Base-by-base conservation (phyloP, 805 yeast species). In the Blastobotrys peoriensis region DNA sequence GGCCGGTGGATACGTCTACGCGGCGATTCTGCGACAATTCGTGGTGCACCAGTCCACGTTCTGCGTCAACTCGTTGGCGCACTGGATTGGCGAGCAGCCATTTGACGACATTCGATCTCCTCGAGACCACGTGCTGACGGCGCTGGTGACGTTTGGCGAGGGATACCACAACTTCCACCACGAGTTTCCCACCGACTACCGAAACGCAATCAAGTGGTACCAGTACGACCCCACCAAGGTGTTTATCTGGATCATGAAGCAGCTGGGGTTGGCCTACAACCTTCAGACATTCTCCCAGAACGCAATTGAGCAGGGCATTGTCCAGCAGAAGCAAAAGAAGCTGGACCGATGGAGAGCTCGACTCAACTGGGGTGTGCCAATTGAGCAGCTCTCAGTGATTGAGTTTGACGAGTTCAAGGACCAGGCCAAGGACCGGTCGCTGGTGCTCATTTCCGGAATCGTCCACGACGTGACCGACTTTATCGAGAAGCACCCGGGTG, bases 381-480 rank as follows among this genome's bases (percentile, higher is more conserved):
- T 91, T 43, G 91, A 88, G 52, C 82, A 81, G 61, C 70, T 89
- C 13, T 97, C 98, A 0, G 74, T 81, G 22, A 62, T 78, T 51
- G 75, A 78, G 45, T 72, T 72, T 38, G 77, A 73, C 40, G 79
- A 75, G 50, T 78, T 76, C 63, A 64, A 61, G 51, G 71, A 63
- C 40, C 71, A 71, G 50, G 61, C 77, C 64, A 65, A 76, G 66
- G 62, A 69, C 59, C 62, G 79, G 38, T 80, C 83, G 23, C 74
- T 87, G 51, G 86, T 87, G 22, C 86, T 87, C 10, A 86, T 89
- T 39, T 85, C 86, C 36, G 95, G 95, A 30, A 86, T 91, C 41
- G 93, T 89, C 20, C 97, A 91, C 64, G 97, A 89, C 61, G 84
- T 91, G 9, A 81, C 95, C 3, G 94, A 93, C 22, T 89, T 89